Evolutionary conservation across 495 filamentous ascomycete species (phyloP), one percentile per base, ranked within the genome.

Genomic region (Hyaloscypha bicolor): DNA sequence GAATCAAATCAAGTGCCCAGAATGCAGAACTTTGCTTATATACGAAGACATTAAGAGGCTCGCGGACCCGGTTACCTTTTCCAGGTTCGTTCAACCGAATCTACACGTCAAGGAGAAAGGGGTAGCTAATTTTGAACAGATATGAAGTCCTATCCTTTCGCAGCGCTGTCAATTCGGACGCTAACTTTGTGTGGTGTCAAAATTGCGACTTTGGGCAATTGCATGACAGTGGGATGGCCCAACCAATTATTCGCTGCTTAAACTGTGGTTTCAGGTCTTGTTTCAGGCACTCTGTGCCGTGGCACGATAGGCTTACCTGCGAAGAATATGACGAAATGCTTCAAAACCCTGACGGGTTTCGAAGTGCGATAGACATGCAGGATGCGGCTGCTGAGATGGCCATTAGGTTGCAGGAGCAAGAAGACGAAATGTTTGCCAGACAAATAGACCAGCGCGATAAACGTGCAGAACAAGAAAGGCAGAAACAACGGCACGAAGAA

Each of bases 161-260:
- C 25, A 51, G 35, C n/a, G 64, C 64, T 31, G 39, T 67, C 29
- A 33, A 35, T 9, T 14, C 39, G 21, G 64, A 67, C 29, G 6
- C n/a, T 3, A 60, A 67, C 42, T 67, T 67, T 55, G 29, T 67
- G 9, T 67, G 64, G 64, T 67, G 64, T 31, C 64, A 67, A 62
- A 67, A 67, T n/a, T 67, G 64, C 30, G 57, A 67, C 22, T 67
- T 67, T 53, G 64, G 64, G 19, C 64, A 67, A 39, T 39, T 67
- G 6, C 64, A 67, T 31, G 42, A 11, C 4, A 53, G 21, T 37
- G 57, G 56, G 12, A 21, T 11, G 19, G 29, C 21, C 9, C 42
- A 25, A 9, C 64, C 63, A 19, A 65, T 67, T 9, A 32, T 61
- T 31, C 55, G 45, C 5, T 67, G 64, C 29, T 29, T 67, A 19